Base-by-base conservation (phyloP, 1,139 yeast genomes). In the Pichia kudriavzevii region DNA sequence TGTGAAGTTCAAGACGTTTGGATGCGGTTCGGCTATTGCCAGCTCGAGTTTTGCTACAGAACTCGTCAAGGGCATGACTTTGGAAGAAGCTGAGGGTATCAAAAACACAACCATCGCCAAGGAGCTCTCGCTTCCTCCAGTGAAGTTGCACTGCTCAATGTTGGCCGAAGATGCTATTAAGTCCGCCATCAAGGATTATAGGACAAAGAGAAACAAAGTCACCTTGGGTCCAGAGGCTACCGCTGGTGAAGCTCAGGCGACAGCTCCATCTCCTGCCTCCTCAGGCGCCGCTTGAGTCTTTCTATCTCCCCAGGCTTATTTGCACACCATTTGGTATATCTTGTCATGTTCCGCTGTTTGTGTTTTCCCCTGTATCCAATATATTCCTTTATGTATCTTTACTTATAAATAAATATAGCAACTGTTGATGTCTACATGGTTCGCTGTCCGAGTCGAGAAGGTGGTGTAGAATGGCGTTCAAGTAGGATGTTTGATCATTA, bases 91-190 rank as follows among this genome's bases (percentile, higher is more conserved):
- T 13, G 79, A 87, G 40, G 72, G 75, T 58, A 83, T 88, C 55
- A 85, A 85, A 60, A 88, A 88, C 62, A 83, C 95, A 7, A 81
- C 80, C 44, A 88, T 88, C 52, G 96, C 97, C 28, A 81, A 80
- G 62, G 96, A 91, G 60, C 71, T 91, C 51, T 78, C 93, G 41
- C 72, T 91, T 54, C 98, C 98, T 16, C 98, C 98, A 2, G 98
- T 91, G 41, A 91, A 91, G 61, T 72, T 91, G 53, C 98, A 91
- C 60, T 91, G 98, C 61, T 84, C 95, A 13, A 91, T 91, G 98
- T 71, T 91, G 58, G 98, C 98, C 11, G 98, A 91, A 63, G 98
- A 91, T 56, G 97, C 98, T 39, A 91, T 91, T 60, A 88, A 91
- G 69, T 79, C 91, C 35, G 98, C 98, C 15, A 91, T 91, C 52